These are phyloP conservation scores for Globisporangium irregulare DNA, from an alignment of 352 stramenopile species.

Conservation along the genomic window DNA sequence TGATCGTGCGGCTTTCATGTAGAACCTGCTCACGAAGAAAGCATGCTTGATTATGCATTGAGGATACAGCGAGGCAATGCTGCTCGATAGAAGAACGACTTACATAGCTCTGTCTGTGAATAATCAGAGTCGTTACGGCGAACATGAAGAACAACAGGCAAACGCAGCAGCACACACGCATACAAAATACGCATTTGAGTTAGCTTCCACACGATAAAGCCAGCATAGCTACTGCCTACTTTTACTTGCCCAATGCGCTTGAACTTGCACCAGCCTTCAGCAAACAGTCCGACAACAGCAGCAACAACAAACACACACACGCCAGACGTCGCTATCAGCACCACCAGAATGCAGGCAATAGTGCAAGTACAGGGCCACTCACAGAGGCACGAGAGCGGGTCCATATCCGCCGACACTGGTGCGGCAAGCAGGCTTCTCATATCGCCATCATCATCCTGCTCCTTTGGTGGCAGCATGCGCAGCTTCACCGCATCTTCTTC, in stretches of 20 bases:
- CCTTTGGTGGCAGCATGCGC: neutral
- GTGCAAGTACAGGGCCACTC: conserved; percentile 2
- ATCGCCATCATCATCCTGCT: neutral
- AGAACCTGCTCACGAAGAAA: conserved; percentile 32
- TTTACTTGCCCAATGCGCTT: conserved; percentile 36
- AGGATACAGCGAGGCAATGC: no score
- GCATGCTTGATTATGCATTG: no score
- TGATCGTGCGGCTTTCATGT: conserved; percentile 31
- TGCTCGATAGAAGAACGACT: neutral
- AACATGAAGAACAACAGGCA: neutral
- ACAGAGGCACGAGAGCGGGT: conserved; percentile 58
- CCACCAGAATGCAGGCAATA: neutral
- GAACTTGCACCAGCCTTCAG: conserved; percentile 44
- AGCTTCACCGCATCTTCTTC: neutral
- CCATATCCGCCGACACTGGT: conserved; percentile 20
- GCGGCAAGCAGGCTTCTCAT: neutral
- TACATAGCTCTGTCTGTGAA: conserved; percentile 26
- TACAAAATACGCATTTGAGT: neutral
- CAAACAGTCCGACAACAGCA: neutral
- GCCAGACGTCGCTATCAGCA: neutral
- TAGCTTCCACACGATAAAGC: neutral
- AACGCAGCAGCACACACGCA: neutral
- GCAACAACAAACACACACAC: neutral
- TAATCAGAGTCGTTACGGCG: neutral
- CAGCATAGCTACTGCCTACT: neutral